Percentiles rank a stretch among this genome's conserved stretches.
Conservation (phyloP, 2,329 filamentous ascomycete genomes). For the Aphanoascus verrucosus region DNA sequence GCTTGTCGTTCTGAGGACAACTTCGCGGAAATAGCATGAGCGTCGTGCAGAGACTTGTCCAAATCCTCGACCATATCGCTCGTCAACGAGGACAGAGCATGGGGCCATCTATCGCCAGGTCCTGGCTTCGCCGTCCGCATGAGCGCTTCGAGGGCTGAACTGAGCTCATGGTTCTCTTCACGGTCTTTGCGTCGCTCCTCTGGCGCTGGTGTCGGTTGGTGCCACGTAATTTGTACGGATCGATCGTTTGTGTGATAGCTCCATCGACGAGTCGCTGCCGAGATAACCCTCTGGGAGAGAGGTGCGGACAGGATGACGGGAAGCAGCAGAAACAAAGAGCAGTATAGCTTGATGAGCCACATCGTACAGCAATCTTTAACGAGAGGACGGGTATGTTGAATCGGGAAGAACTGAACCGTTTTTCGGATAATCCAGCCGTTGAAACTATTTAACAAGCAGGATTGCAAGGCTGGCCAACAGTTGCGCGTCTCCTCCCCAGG, state of each 20-base stretch:
- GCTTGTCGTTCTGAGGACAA: not conserved
- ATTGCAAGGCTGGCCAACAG: not conserved
- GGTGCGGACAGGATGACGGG: not conserved
- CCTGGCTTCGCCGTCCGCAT: slow-evolving; percentile 1
- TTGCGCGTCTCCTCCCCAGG: not conserved
- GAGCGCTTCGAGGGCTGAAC: not conserved
- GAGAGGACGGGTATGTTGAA: not conserved
- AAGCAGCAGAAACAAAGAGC: not conserved
- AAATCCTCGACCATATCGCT: not conserved
- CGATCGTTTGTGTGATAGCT: not conserved
- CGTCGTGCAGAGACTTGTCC: not conserved
- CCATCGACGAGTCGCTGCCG: not conserved
- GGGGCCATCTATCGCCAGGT: slow-evolving; percentile 8
- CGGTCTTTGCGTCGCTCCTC: not conserved
- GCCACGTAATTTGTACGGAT: not conserved
- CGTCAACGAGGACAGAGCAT: slow-evolving; percentile 1
- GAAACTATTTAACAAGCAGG: no score
- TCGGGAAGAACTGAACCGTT: not conserved
- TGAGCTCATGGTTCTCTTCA: not conserved
- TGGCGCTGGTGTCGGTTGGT: not conserved
- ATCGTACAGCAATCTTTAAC: not conserved
- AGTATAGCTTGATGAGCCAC: not conserved
- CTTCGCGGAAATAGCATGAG: not conserved
- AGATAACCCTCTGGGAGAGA: not conserved
- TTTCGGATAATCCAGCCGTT: not conserved